These are phyloP conservation scores for Pseudofabraea citricarpa DNA, from an alignment of 2,329 filamentous ascomycete species.

Conservation along the genomic window DNA sequence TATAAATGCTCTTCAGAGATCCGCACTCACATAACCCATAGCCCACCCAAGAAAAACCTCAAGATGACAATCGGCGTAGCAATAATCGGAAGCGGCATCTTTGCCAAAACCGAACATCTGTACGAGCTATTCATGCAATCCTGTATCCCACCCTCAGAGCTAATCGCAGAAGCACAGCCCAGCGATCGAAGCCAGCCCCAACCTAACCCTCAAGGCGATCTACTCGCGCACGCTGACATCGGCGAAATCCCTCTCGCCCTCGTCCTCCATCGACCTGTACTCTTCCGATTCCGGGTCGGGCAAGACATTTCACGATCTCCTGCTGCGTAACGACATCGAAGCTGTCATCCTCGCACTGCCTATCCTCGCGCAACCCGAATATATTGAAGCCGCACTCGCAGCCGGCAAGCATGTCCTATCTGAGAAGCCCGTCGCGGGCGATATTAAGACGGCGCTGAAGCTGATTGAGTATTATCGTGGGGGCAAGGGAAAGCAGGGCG, in stretches of 20 bases:
- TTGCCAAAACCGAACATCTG: conserved; percentile 54
- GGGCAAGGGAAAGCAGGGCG: conserved; percentile 28
- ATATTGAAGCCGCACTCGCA: conserved; percentile 42
- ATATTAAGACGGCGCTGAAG: conserved; percentile 40
- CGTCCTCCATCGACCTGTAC: conserved; percentile 30
- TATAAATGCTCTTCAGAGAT: too few relatives aligned
- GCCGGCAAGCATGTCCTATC: conserved; percentile 50
- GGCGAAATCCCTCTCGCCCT: conserved; percentile 33
- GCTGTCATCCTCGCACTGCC: conserved; percentile 40
- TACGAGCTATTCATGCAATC: conserved; percentile 18
- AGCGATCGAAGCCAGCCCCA: conserved; percentile 48
- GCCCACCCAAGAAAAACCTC: too few relatives aligned
- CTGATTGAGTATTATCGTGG: conserved; percentile 42
- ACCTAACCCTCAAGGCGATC: conserved; percentile 47
- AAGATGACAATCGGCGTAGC: conserved; percentile 49
- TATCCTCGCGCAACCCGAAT: conserved; percentile 42
- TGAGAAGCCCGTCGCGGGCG: conserved; percentile 49
- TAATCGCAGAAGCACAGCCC: too few relatives aligned
- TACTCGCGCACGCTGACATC: conserved; percentile 29
- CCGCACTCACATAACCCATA: too few relatives aligned
- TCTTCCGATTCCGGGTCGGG: conserved; percentile 26
- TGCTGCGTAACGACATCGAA: conserved; percentile 26
- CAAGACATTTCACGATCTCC: conserved; percentile 37
- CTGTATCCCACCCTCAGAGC: background rate
- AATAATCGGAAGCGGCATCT: conserved; percentile 59